phyloP scores from a whole-genome alignment of 306 rosid species.

The Lablab purpureus region DNA sequence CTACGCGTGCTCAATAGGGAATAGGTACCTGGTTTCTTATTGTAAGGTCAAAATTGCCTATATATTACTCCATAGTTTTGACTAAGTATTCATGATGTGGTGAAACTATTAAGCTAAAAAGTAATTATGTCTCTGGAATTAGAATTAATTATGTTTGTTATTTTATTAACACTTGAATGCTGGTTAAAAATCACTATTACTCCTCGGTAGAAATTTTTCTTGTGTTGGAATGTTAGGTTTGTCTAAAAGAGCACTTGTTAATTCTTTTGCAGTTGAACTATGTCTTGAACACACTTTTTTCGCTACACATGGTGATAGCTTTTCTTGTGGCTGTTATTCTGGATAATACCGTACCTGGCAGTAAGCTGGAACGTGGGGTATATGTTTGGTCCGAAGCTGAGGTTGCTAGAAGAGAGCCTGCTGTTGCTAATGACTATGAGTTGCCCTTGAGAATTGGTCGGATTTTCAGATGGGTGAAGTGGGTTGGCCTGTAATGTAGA shows the following conservation, averaged over 20 bases:
- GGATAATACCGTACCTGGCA: constrained; percentile 98
- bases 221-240: constrained; percentile 5
- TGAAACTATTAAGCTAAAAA: neutral
- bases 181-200: neutral
- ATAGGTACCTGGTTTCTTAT: neutral
- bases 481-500: constrained; percentile 77
- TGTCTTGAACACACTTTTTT: constrained; percentile 80
- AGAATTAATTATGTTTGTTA: constrained; percentile 9
- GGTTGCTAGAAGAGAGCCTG: constrained; percentile 82
- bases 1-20: neutral
- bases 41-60: neutral
- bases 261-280: constrained; percentile 77
- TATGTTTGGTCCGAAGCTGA: constrained; percentile 93
- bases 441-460: constrained; percentile 88
- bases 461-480: constrained; percentile 94
- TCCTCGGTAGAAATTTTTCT: neutral
- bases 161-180: constrained; percentile 22
- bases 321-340: constrained; percentile 87
- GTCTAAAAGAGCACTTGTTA: constrained; percentile 29
- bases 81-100: constrained; percentile 2
- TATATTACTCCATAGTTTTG: neutral
- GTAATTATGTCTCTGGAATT: neutral
- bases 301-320: constrained; percentile 92
- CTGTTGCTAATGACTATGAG: constrained; percentile 79
- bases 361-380: constrained; percentile 92